Percentiles rank a stretch among this genome's conserved stretches.
Conservation (phyloP, 345 rosid genomes). For the Mercurialis annua region DNA sequence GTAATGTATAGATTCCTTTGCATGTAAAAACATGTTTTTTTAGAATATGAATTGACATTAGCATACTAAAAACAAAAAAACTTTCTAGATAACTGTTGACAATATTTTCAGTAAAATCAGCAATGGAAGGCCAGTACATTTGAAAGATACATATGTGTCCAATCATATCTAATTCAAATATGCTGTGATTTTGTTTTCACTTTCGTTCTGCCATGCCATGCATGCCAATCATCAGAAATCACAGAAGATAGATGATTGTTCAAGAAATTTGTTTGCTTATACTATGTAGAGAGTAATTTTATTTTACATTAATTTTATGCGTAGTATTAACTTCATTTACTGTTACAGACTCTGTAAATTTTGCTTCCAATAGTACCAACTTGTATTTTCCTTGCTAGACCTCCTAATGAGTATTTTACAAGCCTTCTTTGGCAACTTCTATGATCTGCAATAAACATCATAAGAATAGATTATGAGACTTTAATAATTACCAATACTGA, state of each 20-base stretch:
- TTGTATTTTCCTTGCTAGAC: background rate
- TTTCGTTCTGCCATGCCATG: background rate
- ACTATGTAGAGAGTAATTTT: background rate
- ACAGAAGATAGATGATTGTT: background rate
- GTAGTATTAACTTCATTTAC: background rate
- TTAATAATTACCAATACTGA: no score
- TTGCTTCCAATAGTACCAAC: background rate
- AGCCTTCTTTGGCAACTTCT: background rate
- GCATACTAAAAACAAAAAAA: background rate
- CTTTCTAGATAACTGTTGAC: background rate
- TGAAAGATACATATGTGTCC: background rate
- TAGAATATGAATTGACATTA: background rate
- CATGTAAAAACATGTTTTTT: background rate
- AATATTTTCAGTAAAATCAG: background rate
- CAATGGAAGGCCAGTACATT: background rate
- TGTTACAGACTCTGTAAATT: no score
- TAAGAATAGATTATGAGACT: no score
- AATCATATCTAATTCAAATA: background rate
- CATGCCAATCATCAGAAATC: background rate
- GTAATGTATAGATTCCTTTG: background rate
- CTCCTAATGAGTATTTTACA: background rate
- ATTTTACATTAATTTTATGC: background rate
- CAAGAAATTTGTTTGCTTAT: background rate
- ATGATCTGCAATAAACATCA: constrained; percentile 12
- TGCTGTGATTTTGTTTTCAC: background rate